A percentile compares a stretch with the other conserved stretches of the same genome.
These are phyloP conservation scores for Rhododendron mucronatum DNA, from an alignment of 148 eudicot species.

Conservation along the genomic window DNA sequence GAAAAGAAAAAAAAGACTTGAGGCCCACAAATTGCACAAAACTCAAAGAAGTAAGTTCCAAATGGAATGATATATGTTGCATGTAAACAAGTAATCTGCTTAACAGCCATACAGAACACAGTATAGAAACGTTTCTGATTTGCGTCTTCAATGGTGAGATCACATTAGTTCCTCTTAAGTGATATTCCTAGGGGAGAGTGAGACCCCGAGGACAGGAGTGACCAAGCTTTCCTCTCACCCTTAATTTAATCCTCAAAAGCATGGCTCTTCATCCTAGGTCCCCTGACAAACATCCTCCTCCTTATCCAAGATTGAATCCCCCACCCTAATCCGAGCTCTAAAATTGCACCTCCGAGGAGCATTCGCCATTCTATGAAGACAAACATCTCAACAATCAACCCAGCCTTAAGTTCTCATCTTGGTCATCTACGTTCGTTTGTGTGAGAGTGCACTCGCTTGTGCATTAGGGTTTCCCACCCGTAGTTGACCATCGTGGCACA, in stretches of 20 bases:
- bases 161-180: neutral
- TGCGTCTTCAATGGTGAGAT: neutral
- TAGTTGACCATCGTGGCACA: neutral
- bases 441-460: neutral
- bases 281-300: too few relatives aligned
- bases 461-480: neutral
- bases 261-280: too few relatives aligned
- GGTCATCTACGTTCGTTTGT: neutral
- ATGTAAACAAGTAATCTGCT: neutral
- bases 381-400: too few relatives aligned
- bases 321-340: too few relatives aligned
- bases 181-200: neutral
- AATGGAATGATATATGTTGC: neutral
- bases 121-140: neutral
- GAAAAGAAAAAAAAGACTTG: neutral
- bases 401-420: neutral
- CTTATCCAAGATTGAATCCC: too few relatives aligned
- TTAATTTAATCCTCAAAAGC: too few relatives aligned
- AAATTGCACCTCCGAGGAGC: too few relatives aligned
- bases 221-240: neutral
- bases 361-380: too few relatives aligned
- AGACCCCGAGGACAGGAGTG: neutral
- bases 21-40: neutral
- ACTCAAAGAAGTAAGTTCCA: neutral
- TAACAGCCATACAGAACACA: neutral